phyloP scores from a whole-genome alignment of 192 early-diverging fungal species.

The Piromyces finnis region DNA sequence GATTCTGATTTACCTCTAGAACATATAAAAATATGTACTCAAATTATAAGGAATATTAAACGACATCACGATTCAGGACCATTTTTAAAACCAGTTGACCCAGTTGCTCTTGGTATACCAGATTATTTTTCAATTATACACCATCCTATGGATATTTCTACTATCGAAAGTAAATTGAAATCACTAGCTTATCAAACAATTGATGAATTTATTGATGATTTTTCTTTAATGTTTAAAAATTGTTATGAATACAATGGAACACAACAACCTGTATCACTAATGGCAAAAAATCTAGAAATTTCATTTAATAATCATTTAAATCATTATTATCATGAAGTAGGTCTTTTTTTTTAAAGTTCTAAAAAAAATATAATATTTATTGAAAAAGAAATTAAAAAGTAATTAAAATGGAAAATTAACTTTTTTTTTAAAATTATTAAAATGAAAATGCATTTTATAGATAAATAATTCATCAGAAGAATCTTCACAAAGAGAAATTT shows the following conservation, averaged over 20 bases:
- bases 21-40: background rate
- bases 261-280: conserved; percentile 45
- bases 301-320: conserved; percentile 48
- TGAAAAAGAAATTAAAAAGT: no score
- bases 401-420: no score
- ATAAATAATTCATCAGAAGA: background rate
- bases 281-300: conserved; percentile 47
- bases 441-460: background rate
- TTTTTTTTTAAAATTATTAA: no score
- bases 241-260: conserved; percentile 66
- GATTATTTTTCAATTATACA: conserved; percentile 58
- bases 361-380: no score
- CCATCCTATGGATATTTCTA: conserved; percentile 62
- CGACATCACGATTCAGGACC: conserved; percentile 63
- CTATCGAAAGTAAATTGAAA: conserved; percentile 51
- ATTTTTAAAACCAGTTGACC: conserved; percentile 70
- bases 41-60: conserved; percentile 51
- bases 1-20: background rate
- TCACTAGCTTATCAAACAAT: conserved; percentile 35
- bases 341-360: background rate
- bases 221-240: conserved; percentile 40
- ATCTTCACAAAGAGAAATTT: background rate
- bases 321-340: conserved; percentile 12
- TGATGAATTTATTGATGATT: conserved; percentile 35
- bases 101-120: conserved; percentile 54